Evolutionary conservation across 306 rosid species (phyloP).

Genomic region (Castanea mollissima): DNA sequence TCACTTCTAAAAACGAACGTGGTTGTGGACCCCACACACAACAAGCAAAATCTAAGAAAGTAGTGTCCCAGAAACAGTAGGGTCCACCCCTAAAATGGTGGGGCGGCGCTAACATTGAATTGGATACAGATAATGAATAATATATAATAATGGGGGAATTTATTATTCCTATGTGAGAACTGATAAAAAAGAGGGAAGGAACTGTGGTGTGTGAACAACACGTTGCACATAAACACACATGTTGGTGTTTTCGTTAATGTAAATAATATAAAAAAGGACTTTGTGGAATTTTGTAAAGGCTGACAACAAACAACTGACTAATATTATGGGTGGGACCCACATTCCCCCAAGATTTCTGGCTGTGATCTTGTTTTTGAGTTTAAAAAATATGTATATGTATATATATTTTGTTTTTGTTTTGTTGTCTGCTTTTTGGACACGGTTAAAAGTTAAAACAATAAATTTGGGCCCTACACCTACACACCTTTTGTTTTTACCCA

Average conservation of each 20-base stretch:
- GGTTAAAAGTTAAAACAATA: background rate
- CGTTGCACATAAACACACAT: background rate
- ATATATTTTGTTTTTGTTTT: background rate
- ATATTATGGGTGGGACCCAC: slow-evolving; percentile 3
- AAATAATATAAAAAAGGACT: too few relatives aligned
- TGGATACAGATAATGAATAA: too few relatives aligned
- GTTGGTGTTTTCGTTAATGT: too few relatives aligned
- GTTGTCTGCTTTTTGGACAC: slow-evolving; percentile 3
- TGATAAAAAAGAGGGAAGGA: too few relatives aligned
- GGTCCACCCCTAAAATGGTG: slow-evolving; percentile 12
- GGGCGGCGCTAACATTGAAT: slow-evolving; percentile 13
- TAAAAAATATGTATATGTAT: too few relatives aligned
- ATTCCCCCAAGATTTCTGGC: slow-evolving; percentile 10
- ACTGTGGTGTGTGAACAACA: background rate
- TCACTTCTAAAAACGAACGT: background rate
- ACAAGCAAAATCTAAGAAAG: background rate
- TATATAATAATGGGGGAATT: background rate
- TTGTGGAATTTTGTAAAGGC: background rate
- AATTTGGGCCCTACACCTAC: slow-evolving; percentile 17
- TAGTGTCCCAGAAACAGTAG: background rate
- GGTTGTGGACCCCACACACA: background rate
- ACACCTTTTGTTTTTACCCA: background rate
- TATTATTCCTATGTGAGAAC: background rate
- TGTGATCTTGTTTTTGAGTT: background rate
- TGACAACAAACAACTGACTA: background rate